Percentiles rank a stretch among this genome's conserved stretches.
phyloP scores from a whole-genome alignment of 139 green algal genomes.

The Gonium pectorale region DNA sequence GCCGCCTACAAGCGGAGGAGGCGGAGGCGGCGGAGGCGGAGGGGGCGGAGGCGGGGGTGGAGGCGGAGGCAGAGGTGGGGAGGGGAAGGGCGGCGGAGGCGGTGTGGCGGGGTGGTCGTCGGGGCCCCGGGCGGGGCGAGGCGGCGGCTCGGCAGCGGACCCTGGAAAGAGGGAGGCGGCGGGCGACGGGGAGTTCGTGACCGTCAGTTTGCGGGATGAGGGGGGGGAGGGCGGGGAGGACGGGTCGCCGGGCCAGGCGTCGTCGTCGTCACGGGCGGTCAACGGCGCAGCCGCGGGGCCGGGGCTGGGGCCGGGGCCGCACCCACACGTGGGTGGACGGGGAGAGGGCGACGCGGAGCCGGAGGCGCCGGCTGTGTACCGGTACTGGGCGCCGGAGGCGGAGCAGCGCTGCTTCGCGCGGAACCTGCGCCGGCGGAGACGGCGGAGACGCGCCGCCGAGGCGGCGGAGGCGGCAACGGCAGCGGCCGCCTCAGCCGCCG shows the following conservation, averaged over 20 bases:
- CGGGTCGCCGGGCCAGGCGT: no score
- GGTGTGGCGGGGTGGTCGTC: neutral
- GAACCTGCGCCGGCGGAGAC: conserved; percentile 13
- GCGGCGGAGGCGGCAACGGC: conserved; percentile 8
- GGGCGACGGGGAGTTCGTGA: neutral
- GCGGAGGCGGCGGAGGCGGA: neutral
- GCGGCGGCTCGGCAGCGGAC: neutral
- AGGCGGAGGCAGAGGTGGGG: neutral
- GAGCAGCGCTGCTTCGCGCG: conserved; percentile 17
- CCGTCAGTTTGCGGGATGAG: neutral
- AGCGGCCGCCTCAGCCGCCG: neutral
- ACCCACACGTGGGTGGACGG: no score
- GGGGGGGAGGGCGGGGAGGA: neutral
- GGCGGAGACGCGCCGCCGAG: no score
- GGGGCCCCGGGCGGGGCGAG: neutral
- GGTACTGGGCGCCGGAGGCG: conserved; percentile 33
- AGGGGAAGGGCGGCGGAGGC: neutral
- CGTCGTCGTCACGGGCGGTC: no score
- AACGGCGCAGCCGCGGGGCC: no score
- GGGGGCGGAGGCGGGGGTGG: neutral
- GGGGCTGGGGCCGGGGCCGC: no score
- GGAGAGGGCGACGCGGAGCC: neutral
- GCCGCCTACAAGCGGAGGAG: no score
- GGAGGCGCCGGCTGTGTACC: conserved; percentile 3
- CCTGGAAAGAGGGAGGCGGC: neutral